Evolutionary conservation across 2,329 filamentous ascomycete genomes (phyloP).

Genomic region (Microdochium bolleyi): DNA sequence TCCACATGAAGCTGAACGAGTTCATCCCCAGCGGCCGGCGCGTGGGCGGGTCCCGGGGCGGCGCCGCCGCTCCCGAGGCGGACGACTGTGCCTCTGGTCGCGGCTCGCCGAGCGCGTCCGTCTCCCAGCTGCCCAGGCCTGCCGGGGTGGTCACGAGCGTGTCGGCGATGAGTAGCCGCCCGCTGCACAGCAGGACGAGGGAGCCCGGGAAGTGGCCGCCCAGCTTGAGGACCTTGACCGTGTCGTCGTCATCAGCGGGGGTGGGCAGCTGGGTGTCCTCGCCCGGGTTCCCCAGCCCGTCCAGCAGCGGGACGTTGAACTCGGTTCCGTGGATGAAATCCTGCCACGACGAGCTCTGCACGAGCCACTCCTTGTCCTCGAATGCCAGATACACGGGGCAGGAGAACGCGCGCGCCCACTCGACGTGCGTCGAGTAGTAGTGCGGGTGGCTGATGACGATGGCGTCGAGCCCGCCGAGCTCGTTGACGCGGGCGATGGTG

Average conservation of each 20-base stretch:
- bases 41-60: conserved; percentile 28
- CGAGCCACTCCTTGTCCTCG: conserved; percentile 61
- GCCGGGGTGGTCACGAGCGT: conserved; percentile 65
- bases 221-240: conserved; percentile 56
- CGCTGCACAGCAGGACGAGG: conserved; percentile 54
- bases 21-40: conserved; percentile 34
- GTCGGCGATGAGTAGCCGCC: conserved; percentile 65
- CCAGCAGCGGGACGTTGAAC: conserved; percentile 23
- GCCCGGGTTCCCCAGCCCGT: neutral
- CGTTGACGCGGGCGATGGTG: conserved; percentile 50
- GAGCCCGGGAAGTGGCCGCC: conserved; percentile 78
- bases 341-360: conserved; percentile 31
- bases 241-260: conserved; percentile 22
- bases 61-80: conserved; percentile 25
- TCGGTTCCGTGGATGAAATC: conserved; percentile 36
- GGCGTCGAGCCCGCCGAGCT: conserved; percentile 57
- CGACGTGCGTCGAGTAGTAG: conserved; percentile 69
- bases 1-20: conserved; percentile 68
- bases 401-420: conserved; percentile 62
- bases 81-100: too few relatives aligned
- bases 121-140: conserved; percentile 38
- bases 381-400: conserved; percentile 62
- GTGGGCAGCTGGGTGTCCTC: too few relatives aligned
- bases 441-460: conserved; percentile 78
- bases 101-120: conserved; percentile 27